Percentiles rank a stretch among this genome's conserved stretches.
phyloP scores from a whole-genome alignment of 352 stramenopile genomes.

The Phytophthora cactorum region DNA sequence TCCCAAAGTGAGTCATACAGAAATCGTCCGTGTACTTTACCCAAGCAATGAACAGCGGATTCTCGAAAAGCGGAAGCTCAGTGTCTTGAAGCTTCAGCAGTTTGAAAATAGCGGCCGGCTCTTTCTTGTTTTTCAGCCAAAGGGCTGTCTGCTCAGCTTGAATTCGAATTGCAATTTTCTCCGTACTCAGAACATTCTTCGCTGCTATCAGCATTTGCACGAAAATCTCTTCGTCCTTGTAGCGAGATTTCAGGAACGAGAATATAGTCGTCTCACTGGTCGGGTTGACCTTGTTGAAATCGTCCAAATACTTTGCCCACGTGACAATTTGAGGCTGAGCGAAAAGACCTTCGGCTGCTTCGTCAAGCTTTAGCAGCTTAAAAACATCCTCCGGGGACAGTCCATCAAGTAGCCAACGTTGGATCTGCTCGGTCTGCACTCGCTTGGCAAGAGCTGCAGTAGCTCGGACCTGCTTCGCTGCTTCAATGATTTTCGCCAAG shows the following conservation, averaged over 20 bases:
- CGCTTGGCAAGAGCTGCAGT: background rate
- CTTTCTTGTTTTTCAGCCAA: conserved; percentile 3
- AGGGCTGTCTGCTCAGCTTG: conserved; percentile 13
- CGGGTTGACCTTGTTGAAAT: background rate
- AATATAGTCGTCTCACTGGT: conserved; percentile 9
- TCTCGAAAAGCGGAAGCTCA: conserved; percentile 2
- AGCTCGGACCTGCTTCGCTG: background rate
- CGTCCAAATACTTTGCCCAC: background rate
- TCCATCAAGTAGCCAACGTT: background rate
- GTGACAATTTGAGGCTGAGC: background rate
- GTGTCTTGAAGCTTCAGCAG: conserved; percentile 11
- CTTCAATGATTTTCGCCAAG: background rate
- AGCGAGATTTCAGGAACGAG: background rate
- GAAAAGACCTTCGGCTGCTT: background rate
- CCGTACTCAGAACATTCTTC: conserved; percentile 3
- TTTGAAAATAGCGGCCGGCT: conserved; percentile 10
- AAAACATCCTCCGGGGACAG: background rate
- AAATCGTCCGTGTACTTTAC: conserved; percentile 22
- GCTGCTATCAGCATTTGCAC: conserved; percentile 6
- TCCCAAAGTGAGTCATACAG: conserved; percentile 5
- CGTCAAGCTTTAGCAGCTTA: background rate
- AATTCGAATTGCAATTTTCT: conserved; percentile 6
- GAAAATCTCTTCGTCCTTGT: conserved; percentile 1
- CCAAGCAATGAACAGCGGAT: conserved; percentile 8
- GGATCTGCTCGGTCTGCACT: background rate